Evolutionary conservation across 1,284 basidiomycete genomes (phyloP).

Genomic region (Trichosporon sp.): DNA sequence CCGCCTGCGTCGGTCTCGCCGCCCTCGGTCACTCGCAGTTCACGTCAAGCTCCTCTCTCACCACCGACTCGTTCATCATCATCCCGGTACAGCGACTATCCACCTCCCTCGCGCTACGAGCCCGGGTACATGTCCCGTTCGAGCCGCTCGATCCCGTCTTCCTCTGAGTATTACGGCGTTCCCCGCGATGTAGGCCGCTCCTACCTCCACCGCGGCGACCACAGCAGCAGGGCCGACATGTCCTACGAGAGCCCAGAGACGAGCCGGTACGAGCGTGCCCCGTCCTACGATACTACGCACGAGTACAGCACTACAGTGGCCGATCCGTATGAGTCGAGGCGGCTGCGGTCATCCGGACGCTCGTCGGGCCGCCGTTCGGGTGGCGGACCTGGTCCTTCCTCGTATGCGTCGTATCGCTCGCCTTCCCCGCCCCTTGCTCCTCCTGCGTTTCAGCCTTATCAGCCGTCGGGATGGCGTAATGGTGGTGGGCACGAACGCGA

Average conservation of each 20-base stretch:
- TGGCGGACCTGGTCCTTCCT: slow-evolving; percentile 1
- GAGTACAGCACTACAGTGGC: neutral
- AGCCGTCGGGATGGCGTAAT: slow-evolving; percentile 9
- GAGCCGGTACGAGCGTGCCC: slow-evolving; percentile 3
- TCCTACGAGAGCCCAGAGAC: slow-evolving; percentile 9
- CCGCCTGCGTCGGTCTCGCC: slow-evolving; percentile 1
- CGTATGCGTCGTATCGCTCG: slow-evolving; percentile 7
- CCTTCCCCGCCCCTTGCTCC: slow-evolving; percentile 5
- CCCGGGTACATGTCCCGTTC: slow-evolving; percentile 3
- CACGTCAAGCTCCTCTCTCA: slow-evolving; percentile 1
- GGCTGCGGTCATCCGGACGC: neutral
- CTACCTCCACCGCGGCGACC: slow-evolving; percentile 16
- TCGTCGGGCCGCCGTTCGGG: neutral
- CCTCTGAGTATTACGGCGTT: slow-evolving; percentile 13
- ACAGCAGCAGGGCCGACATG: slow-evolving; percentile 3
- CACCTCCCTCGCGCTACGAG: slow-evolving; percentile 1
- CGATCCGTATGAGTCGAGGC: neutral
- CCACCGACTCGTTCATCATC: slow-evolving; percentile 2
- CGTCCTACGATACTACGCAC: slow-evolving; percentile 8
- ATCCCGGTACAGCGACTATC: slow-evolving; percentile 2
- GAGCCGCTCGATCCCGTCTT: neutral
- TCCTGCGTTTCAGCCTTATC: slow-evolving; percentile 9
- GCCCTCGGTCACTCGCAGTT: neutral
- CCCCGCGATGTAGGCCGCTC: slow-evolving; percentile 17
- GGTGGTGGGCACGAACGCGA: neutral